A percentile compares a stretch with the other conserved stretches of the same genome.
phyloP scores from a whole-genome alignment of 345 rosid genomes.

The Euphorbia peplus region DNA sequence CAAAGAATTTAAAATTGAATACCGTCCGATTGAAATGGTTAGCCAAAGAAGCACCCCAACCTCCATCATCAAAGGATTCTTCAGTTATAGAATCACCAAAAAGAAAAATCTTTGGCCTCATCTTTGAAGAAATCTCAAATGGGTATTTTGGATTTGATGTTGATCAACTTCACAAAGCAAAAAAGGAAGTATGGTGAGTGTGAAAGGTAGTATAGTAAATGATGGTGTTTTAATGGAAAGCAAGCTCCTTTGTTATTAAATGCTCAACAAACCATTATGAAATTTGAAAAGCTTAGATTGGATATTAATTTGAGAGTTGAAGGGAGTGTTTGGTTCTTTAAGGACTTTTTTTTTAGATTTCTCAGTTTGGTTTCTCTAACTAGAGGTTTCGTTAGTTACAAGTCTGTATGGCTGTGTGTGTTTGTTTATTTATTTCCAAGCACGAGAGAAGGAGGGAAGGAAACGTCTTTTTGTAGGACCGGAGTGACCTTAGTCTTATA shows the following conservation, averaged over 20 bases:
- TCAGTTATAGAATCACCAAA: constrained; percentile 97
- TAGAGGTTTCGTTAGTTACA: background rate
- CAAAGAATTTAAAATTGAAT: background rate
- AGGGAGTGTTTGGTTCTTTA: too few relatives aligned
- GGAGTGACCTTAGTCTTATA: background rate
- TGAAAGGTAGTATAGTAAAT: too few relatives aligned
- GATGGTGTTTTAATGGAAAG: background rate
- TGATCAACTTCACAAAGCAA: background rate
- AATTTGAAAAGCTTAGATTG: background rate
- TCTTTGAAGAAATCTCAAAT: constrained; percentile 14
- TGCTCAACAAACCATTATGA: background rate
- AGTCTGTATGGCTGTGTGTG: background rate
- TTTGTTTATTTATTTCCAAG: background rate
- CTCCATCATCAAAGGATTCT: constrained; percentile 56
- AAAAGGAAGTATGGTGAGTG: too few relatives aligned
- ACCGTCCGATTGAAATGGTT: constrained; percentile 79
- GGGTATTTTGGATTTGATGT: background rate
- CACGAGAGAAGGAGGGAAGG: background rate
- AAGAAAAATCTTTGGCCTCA: constrained; percentile 71
- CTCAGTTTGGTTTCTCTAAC: background rate
- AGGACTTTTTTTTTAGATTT: background rate
- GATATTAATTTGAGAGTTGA: background rate
- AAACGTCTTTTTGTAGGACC: background rate
- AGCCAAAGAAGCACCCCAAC: constrained; percentile 87
- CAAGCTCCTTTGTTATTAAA: background rate